Base-by-base conservation (phyloP, 352 stramenopile genomes). In the Pythium coloratum region DNA sequence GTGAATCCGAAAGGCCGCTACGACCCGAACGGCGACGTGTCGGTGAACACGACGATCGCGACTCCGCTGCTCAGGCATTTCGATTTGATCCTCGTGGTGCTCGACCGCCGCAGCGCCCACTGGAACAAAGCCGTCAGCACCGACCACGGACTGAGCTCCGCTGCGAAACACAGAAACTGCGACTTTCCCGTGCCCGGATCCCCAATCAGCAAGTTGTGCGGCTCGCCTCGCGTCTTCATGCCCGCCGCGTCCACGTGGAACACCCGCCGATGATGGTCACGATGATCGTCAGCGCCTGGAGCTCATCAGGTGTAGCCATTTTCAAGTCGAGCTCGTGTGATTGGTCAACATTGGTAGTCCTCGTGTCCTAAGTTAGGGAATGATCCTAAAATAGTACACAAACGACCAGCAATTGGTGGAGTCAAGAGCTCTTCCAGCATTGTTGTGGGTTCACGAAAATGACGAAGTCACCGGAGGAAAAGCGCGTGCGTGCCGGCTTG, bases 111-210 rank as follows among this genome's bases (percentile, higher is more conserved):
- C 59, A 87, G 89, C 47, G 62, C 69, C n/a, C 75, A 89, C 36
- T 97, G 96, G 81, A 96, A 99, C 72, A 80, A 91, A n/a, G 92
- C 94, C 8, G 97, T 99, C 9, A 99, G 73, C n/a, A 99, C 95
- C 0, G 94, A 98, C 16, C 97, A 82, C 16, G 96, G 94, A 64
- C 90, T 97, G 26, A 99, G 71, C 58, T 97, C 94, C 6, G 95
- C 91, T 4, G 96, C 97, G 77, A 99, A 99, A 0, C 96, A 83
- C 14, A 99, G 73, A 58, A 99, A 98, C 75, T 99, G 97, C 38
- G 87, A 97, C 72, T 99, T 98, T 34, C 94, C 91, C 56, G 82
- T 91, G 12, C 80, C 82, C 8, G 82, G 82, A 58, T 94, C 86
- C 4, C 82, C 88, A 28, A 94, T 89, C 8, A 97, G 59, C 14